Evolutionary conservation across 1,139 yeast species (phyloP).

Genomic region (Taphrina communis): DNA sequence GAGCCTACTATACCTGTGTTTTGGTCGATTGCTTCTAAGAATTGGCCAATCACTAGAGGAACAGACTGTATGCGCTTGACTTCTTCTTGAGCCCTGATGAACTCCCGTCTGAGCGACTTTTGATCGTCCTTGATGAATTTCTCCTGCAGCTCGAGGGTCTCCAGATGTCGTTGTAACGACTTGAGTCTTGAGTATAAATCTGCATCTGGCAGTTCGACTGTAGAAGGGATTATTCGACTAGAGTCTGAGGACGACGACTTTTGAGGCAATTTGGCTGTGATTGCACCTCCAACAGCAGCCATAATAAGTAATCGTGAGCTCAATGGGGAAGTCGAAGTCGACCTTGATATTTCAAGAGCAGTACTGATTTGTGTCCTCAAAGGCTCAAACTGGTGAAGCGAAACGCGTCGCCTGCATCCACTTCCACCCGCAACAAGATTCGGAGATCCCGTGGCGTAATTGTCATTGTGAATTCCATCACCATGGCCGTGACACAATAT

Average conservation of each 20-base stretch:
- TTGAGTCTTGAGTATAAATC: slow-evolving; percentile 85
- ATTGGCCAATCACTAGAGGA: slow-evolving; percentile 97
- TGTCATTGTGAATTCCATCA: neutral
- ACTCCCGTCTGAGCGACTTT: slow-evolving; percentile 91
- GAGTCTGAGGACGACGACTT: slow-evolving; percentile 11
- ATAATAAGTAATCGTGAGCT: neutral
- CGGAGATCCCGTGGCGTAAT: neutral
- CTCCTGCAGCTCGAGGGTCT: slow-evolving; percentile 71
- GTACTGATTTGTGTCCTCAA: too few relatives aligned
- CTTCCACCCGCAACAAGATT: neutral
- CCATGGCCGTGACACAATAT: neutral
- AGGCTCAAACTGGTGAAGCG: neutral
- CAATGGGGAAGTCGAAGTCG: neutral
- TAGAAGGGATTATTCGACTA: slow-evolving; percentile 1
- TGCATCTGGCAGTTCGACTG: slow-evolving; percentile 27
- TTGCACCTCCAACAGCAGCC: slow-evolving; percentile 1
- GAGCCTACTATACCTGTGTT: slow-evolving; percentile 95
- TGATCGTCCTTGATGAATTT: slow-evolving; percentile 98
- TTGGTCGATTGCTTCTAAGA: slow-evolving; percentile 95
- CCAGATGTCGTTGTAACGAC: slow-evolving; percentile 86
- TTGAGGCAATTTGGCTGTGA: slow-evolving; percentile 18
- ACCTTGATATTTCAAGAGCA: too few relatives aligned
- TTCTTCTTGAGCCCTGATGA: slow-evolving; percentile 96
- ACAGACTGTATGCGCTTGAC: slow-evolving; percentile 97
- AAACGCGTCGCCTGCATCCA: slow-evolving; percentile 4